Percentiles rank a stretch among this genome's conserved stretches.
phyloP scores from a whole-genome alignment of 331 rosid species.

The Acacia pycnantha region DNA sequence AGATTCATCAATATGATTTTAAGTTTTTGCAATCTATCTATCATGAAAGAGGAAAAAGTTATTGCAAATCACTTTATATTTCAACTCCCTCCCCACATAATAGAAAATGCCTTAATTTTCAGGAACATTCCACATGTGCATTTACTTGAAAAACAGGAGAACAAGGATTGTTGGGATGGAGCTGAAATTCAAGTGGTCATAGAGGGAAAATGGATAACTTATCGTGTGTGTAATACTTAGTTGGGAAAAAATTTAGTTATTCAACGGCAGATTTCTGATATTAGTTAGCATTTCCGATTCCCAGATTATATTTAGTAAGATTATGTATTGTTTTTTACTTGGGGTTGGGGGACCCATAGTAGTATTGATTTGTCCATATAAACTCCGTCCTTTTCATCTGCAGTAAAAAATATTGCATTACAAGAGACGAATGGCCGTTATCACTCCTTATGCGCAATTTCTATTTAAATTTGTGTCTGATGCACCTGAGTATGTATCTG shows the following conservation, averaged over 20 bases:
- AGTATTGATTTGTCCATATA: slow-evolving; percentile 9
- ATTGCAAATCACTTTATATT: slow-evolving; percentile 20
- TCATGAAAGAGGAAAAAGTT: not conserved
- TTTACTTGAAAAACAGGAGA: slow-evolving; percentile 74
- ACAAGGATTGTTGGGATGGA: slow-evolving; percentile 74
- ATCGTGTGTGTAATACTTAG: slow-evolving; percentile 61
- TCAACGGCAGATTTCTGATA: slow-evolving; percentile 11
- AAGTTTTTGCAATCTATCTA: slow-evolving; percentile 9
- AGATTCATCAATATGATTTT: slow-evolving; percentile 73
- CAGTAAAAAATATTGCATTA: slow-evolving; percentile 95
- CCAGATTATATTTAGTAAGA: slow-evolving; percentile 20
- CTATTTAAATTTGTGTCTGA: slow-evolving; percentile 82
- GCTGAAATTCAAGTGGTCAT: slow-evolving; percentile 98
- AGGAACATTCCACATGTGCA: slow-evolving; percentile 96
- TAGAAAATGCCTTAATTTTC: slow-evolving; percentile 31
- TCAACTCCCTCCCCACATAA: slow-evolving; percentile 23
- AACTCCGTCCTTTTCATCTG: slow-evolving; percentile 40
- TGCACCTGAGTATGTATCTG: slow-evolving; percentile 66
- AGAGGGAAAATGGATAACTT: slow-evolving; percentile 98
- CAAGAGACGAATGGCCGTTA: slow-evolving; percentile 63
- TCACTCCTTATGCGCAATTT: slow-evolving; percentile 42
- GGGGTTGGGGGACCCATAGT: slow-evolving; percentile 13
- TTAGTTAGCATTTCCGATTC: slow-evolving; percentile 20
- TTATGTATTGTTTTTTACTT: not conserved
- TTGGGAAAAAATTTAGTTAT: slow-evolving; percentile 13